Evolutionary conservation across 305 asterid species (phyloP), one percentile per base, ranked within the genome.

Genomic region (Rubia balearica): DNA sequence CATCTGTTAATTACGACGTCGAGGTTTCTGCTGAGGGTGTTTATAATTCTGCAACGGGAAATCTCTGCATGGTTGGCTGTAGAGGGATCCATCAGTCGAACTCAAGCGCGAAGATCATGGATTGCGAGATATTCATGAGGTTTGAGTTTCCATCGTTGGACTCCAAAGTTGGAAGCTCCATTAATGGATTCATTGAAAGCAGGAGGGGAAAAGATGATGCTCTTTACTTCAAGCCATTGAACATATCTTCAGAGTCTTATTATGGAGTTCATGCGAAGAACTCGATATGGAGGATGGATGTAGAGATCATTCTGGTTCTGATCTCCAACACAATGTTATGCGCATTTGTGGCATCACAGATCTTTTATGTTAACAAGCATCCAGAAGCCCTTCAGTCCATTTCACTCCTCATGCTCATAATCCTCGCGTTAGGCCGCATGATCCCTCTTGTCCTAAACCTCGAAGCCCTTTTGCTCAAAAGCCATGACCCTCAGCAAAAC

Each of bases 11-110:
- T 60, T 48, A 10, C 53, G 41, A 4, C 5, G 38, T 84, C 17
- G 78, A 68, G 73, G 80, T 88, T 69, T 59, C 75, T 13, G 94
- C 94, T 10, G 96, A 90, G 81, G 97, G 96, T 60, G 33, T 81
- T 17, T 88, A 90, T 69, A 60, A 77, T 79, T 51, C 72, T 8
- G 74, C 75, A 65, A 87, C 82, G 4, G 96, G 97, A 16, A 74
- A 71, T 19, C 84, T 88, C 64, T 90, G 97, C 61, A 84, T 89
- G 94, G 84, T 87, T 45, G 97, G 92, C 17, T 90, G 96, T 76
- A 83, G 86, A 68, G 74, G 74, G 76, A 16, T 84, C 67, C 19
- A 12, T 62, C 36, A 64, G 19, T 51, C 17, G 0, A 73, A 75
- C 8, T 17, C 66, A 7, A 36, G 56, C 13, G 51, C 19, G 36